These are phyloP conservation scores for Debaryomyces sp. DNA, from an alignment of 1,139 yeast species.

Conservation along the genomic window DNA sequence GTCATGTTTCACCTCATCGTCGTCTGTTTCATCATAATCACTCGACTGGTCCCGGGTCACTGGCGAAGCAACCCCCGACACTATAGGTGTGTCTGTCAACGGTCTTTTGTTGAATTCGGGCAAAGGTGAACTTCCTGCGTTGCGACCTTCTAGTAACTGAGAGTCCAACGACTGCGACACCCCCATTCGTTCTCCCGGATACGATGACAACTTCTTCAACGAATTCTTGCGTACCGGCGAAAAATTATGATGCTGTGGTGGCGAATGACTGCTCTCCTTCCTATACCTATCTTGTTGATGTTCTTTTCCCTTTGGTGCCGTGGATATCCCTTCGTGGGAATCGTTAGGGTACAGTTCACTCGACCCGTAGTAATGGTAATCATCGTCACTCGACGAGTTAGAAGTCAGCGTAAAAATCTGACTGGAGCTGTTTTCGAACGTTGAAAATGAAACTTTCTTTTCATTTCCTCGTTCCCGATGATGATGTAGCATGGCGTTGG, in stretches of 20 bases:
- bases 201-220: slow-evolving; percentile 16
- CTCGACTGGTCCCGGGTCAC: slow-evolving; percentile 34
- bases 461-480: slow-evolving; percentile 7
- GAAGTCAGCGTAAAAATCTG: slow-evolving; percentile 12
- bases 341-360: slow-evolving; percentile 5
- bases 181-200: slow-evolving; percentile 23
- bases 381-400: slow-evolving; percentile 12
- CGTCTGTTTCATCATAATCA: slow-evolving; percentile 28
- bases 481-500: slow-evolving; percentile 15
- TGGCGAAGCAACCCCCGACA: slow-evolving; percentile 59
- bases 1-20: slow-evolving; percentile 10
- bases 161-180: slow-evolving; percentile 35
- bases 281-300: not conserved
- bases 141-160: slow-evolving; percentile 16
- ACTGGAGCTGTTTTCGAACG: slow-evolving; percentile 6
- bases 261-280: slow-evolving; percentile 2
- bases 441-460: slow-evolving; percentile 11
- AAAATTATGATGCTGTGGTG: slow-evolving; percentile 8
- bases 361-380: slow-evolving; percentile 5
- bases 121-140: slow-evolving; percentile 24
- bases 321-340: not conserved
- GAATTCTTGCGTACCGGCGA: slow-evolving; percentile 5
- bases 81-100: slow-evolving; percentile 70
- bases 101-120: slow-evolving; percentile 73
- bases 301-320: not conserved